Evolutionary conservation across 2,329 filamentous ascomycete species (phyloP), one percentile per base, ranked within the genome.

Genomic region (Apiospora pterosperma): DNA sequence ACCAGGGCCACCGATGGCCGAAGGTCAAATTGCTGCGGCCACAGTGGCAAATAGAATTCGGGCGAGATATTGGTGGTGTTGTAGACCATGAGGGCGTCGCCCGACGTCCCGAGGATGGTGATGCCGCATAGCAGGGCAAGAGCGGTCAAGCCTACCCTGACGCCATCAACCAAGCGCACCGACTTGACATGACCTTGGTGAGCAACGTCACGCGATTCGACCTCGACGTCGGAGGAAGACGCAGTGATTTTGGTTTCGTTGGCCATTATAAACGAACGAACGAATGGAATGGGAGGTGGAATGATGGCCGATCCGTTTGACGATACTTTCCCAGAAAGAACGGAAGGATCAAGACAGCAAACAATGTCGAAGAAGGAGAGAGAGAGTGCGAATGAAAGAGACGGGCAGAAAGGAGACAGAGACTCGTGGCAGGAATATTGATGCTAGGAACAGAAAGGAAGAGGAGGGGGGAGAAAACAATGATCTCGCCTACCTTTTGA

Each of bases 1-100:
- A 88, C 80, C 31, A 88, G 77, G 10, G 85, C 84, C 36, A 85
- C 76, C 3, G 84, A 86, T 2, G 87, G 86, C 59, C 84, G 79
- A 38, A 87, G 72, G 71, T 89, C 82, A 70, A 89, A 85, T 36
- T 82, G 75, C 16, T 78, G 75, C 0, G 87, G 87, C 87, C 87
- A 90, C 60, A 89, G 71, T 0, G 85, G 79, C 21, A 89, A 79
- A 25, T 83, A 70, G 69, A 79, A 84, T 58, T 81, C 79, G 21
- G 73, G 72, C 0, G 82, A 70, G 19, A 85, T 72, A 64, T 83
- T 79, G 2, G 87, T 89, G 34, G 76, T 76, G 68, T 86, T 79
- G 76, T 88, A 89, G 41, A 85, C 82, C 36, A 79, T 74, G 48
- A 89, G 75, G 6, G 84, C 79, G 71, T 88, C 80, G 68, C 79